Conservation (phyloP, 495 filamentous ascomycete species). For the Talaromyces trachyspermus region DNA sequence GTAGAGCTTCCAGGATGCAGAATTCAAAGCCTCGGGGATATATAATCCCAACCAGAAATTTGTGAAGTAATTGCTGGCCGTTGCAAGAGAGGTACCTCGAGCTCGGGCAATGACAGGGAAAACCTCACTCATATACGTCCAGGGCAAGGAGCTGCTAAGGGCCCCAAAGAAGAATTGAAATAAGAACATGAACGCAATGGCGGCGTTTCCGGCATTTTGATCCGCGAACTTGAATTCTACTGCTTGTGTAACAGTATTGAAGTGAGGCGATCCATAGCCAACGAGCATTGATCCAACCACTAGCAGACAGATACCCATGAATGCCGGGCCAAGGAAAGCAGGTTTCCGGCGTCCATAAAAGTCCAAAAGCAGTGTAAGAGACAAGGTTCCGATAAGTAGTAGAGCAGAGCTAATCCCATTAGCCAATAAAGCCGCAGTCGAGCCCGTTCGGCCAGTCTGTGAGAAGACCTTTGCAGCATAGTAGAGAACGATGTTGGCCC, state of each 20-base stretch:
- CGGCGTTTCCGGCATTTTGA: slow-evolving; percentile 11
- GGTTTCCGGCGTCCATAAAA: slow-evolving; percentile 18
- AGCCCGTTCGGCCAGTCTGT: slow-evolving; percentile 17
- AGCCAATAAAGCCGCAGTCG: slow-evolving; percentile 16
- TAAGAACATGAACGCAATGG: slow-evolving; percentile 18
- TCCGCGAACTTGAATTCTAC: slow-evolving; percentile 18
- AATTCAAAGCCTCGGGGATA: slow-evolving; percentile 18
- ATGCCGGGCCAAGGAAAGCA: slow-evolving; percentile 19
- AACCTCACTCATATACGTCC: slow-evolving; percentile 17
- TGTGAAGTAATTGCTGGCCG: slow-evolving; percentile 21
- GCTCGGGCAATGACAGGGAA: slow-evolving; percentile 14
- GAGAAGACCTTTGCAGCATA: slow-evolving; percentile 22
- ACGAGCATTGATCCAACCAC: too few species aligned
- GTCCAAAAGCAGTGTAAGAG: slow-evolving; percentile 21
- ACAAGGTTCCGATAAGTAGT: slow-evolving; percentile 19
- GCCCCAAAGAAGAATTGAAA: slow-evolving; percentile 15
- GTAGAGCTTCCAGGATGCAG: slow-evolving; percentile 18
- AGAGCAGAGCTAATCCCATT: slow-evolving; percentile 20
- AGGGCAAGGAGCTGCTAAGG: slow-evolving; percentile 17
- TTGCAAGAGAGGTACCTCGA: slow-evolving; percentile 15
- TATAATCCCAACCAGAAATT: slow-evolving; percentile 25
- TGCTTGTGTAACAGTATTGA: slow-evolving; percentile 17
- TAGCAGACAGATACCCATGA: slow-evolving; percentile 21
- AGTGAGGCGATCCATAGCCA: slow-evolving; percentile 18
- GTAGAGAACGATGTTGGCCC: too few species aligned